Conservation (phyloP, 179 eudicot genomes). For the Amaranthus tricolor region DNA sequence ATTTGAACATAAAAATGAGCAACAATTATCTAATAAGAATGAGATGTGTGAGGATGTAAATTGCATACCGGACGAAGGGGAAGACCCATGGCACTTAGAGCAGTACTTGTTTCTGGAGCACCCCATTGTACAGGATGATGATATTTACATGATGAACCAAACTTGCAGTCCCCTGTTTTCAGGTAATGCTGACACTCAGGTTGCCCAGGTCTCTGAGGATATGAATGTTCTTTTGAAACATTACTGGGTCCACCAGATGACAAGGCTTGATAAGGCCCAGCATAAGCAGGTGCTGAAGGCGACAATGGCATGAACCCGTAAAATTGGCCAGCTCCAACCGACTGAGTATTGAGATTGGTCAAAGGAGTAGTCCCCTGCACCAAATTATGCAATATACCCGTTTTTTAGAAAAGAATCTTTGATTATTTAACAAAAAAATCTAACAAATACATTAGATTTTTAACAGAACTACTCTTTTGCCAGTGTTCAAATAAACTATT, state of each 20-base stretch:
- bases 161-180: constrained; percentile 92
- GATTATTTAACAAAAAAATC: not conserved
- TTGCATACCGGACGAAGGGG: constrained; percentile 83
- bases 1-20: not conserved
- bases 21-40: not conserved
- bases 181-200: constrained; percentile 87
- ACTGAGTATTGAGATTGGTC: constrained; percentile 46
- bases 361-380: constrained; percentile 60
- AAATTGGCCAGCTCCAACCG: constrained; percentile 52
- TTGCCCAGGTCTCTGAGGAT: constrained; percentile 92
- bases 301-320: constrained; percentile 74
- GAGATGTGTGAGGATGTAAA: not conserved
- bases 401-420: not conserved
- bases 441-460: not conserved
- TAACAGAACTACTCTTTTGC: not conserved
- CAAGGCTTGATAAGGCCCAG: constrained; percentile 52
- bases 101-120: constrained; percentile 42
- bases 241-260: constrained; percentile 60
- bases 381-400: constrained; percentile 17
- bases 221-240: constrained; percentile 56
- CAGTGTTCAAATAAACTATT: not conserved
- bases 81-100: constrained; percentile 83
- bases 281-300: constrained; percentile 71
- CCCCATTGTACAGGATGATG: constrained; percentile 87
- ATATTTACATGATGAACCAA: constrained; percentile 84